phyloP scores from a whole-genome alignment of 169 alveolate genomes.

The Toxoplasma gondii region DNA sequence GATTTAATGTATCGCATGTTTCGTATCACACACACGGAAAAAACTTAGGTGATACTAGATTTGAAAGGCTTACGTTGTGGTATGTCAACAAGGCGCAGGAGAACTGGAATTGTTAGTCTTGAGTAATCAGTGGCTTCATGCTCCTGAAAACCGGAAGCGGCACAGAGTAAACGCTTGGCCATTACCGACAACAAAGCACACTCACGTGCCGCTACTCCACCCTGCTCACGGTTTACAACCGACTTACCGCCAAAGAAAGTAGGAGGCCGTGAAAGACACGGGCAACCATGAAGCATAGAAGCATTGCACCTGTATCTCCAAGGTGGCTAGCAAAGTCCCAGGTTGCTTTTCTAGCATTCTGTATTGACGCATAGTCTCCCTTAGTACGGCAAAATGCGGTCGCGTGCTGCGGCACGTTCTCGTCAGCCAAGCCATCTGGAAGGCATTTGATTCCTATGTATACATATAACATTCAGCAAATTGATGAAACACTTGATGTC shows the following conservation, averaged over 20 bases:
- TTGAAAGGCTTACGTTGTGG: constrained; percentile 10
- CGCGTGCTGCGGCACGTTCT: neutral
- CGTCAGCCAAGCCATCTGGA: neutral
- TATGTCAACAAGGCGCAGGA: constrained; percentile 32
- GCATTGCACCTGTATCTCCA: constrained; percentile 21
- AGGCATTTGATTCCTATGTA: neutral
- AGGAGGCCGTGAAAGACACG: neutral
- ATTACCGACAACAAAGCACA: neutral
- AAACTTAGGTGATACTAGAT: neutral
- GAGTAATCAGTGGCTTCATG: neutral
- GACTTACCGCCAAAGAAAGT: neutral
- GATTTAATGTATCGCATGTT: neutral
- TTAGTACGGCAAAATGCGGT: neutral
- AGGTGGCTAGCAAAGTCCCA: neutral
- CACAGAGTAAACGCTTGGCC: neutral
- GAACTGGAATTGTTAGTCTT: neutral
- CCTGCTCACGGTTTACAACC: neutral
- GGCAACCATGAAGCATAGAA: neutral
- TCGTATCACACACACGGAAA: neutral
- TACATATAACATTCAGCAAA: neutral
- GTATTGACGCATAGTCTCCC: neutral
- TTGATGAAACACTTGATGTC: neutral
- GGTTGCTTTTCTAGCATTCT: neutral
- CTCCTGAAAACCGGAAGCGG: constrained; percentile 4
- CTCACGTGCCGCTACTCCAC: neutral